Base-by-base conservation (phyloP, 2,329 filamentous ascomycete species). In the Ophiostoma novo-ulmi region DNA sequence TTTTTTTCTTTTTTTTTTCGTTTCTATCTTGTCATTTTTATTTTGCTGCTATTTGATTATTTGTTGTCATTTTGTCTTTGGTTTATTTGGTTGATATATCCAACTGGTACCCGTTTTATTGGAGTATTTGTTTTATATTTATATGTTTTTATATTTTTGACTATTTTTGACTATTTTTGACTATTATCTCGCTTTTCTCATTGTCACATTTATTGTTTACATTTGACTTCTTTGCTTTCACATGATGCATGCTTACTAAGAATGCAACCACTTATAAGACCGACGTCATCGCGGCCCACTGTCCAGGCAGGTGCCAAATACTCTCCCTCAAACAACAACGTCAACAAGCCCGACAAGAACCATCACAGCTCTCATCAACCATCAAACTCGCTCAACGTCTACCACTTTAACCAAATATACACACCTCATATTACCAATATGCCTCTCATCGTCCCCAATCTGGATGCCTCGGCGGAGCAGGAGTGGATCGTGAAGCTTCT, bases 401-500 rank as follows among this genome's bases (percentile, higher is more conserved):
- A 1, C 13, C 3, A 35, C 11, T 26, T 17, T 0, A 35, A 35
- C 13, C 3, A 63, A 4, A 63, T 14, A 14, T 3, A 31, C 11
- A 35, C 1, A 35, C 26, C 11, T 31, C 13, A 65, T 8, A 63
- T 1, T 1, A n/a, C 3, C 72, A 88, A 78, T 6, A 85, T 90
- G 88, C 88, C 88, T 85, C 87, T 89, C 79, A 82, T 89, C 75
- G 83, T 88, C 22, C 87, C 87, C 70, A 80, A 79, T 73, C 78
- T 81, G 58, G 77, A 77, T 73, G 79, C 78, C 75, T 76, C 80
- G 77, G 82, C 82, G 79, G 85, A 83, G 48, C 81, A 87, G 72
- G 82, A 87, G 75, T 90, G 88, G 88, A 80, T 80, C 74, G 84
- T 83, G 79, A 88, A 88, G 81, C 81, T 90, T 5, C 83, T 87